Base-by-base conservation (phyloP, 23 red algal genomes). In the Gracilariopsis chorda region DNA sequence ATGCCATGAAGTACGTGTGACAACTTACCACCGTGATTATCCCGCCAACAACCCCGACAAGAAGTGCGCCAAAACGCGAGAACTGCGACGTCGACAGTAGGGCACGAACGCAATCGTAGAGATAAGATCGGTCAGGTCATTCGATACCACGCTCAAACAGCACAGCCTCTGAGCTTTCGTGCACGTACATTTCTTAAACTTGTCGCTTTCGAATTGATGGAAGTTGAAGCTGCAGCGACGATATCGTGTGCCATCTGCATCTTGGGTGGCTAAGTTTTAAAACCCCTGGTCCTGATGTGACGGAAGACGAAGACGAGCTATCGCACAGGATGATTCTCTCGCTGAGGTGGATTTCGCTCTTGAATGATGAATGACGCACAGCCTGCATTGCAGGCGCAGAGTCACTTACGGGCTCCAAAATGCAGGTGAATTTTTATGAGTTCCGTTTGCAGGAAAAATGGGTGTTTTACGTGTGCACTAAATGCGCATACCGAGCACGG, bases 201-300 rank as follows among this genome's bases (percentile, higher is more conserved):
- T 1, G 48, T 36, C 6, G 85, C 85, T 23, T 53, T 55, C n/a
- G 48, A 30, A 46, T 37, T 78, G 16, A 89, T 37, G 12, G 85
- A 89, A 5, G 85, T 59, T n/a, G 69, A 59, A 29, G 85, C 85
- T n/a, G 65, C 47, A 17, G 85, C 61, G 9, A 78, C 51, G 4
- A 89, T 70, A 25, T 89, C 85, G n/a, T 76, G 65, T 65, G 85
- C 85, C 61, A 78, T 78, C 72, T 89, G 85, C 85, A 89, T 89
- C 33, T 48, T 89, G 25, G 32, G 4, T 45, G 11, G 12, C 0
- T 45, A 23, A 25, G 40, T 46, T 73, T 7, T 32, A 14, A 8
- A 11, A 19, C 47, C 40, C 7, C 20, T 73, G 67, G 47, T 73
- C 36, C 39, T n/a, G n/a, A n/a, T n/a, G n/a, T n/a, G n/a, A n/a